A percentile compares a stretch with the other conserved stretches of the same genome.
Evolutionary conservation across 805 yeast species (phyloP).

Genomic region (Candida maltosa): DNA sequence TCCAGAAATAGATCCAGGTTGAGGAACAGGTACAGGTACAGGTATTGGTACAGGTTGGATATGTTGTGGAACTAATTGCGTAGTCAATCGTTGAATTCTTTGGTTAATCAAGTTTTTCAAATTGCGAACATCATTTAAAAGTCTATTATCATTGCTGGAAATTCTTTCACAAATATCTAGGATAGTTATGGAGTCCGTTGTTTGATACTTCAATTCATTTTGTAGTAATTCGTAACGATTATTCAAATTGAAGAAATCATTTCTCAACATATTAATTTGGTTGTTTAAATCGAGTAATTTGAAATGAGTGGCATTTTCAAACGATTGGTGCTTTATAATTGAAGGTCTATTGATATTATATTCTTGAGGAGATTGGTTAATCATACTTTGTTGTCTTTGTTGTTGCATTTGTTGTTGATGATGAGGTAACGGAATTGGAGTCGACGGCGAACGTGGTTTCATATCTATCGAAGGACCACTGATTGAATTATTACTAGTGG

Average conservation of each 20-base stretch:
- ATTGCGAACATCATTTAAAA: too few relatives aligned
- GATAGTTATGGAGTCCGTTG: constrained; percentile 50
- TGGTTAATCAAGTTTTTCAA: too few relatives aligned
- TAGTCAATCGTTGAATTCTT: too few relatives aligned
- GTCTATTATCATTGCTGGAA: too few relatives aligned
- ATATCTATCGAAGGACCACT: too few relatives aligned
- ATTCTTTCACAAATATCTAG: constrained; percentile 44
- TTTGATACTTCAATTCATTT: constrained; percentile 47
- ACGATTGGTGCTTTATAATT: constrained; percentile 11
- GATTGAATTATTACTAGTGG: too few relatives aligned
- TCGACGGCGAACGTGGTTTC: constrained; percentile 10
- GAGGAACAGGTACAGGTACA: too few relatives aligned
- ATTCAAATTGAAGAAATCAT: constrained; percentile 41
- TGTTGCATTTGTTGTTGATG: constrained; percentile 8
- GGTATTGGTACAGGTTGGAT: too few relatives aligned
- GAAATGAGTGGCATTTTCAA: constrained; percentile 18
- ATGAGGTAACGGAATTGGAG: neutral
- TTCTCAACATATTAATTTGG: constrained; percentile 35
- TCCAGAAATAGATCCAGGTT: too few relatives aligned
- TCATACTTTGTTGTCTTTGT: constrained; percentile 5
- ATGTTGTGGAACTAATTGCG: too few relatives aligned
- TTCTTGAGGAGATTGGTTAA: neutral
- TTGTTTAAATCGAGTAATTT: constrained; percentile 30
- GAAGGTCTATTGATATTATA: constrained; percentile 7
- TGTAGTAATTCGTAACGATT: constrained; percentile 45